phyloP scores from a whole-genome alignment of 2,329 filamentous ascomycete genomes.

The Calonectria pseudoreteaudii region DNA sequence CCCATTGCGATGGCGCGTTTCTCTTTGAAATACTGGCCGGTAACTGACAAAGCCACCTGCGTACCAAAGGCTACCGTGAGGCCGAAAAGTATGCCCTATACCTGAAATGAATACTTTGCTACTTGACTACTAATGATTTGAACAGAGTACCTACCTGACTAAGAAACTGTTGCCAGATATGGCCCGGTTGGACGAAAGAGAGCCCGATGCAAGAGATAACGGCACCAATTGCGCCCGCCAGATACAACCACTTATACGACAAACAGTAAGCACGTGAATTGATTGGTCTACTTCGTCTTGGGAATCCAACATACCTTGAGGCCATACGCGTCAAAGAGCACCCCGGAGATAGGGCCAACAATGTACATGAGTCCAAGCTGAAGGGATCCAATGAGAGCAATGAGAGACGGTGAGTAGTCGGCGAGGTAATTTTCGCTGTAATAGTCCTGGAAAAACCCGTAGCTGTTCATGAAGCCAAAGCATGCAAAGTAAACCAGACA shows the following conservation, averaged over 20 bases:
- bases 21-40: constrained; percentile 10
- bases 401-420: not conserved
- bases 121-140: no score
- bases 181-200: not conserved
- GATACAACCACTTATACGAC: not conserved
- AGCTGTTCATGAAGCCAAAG: not conserved
- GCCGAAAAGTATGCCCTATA: not conserved
- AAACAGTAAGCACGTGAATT: not conserved
- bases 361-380: not conserved
- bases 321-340: not conserved
- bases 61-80: constrained; percentile 13
- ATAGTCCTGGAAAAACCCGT: not conserved
- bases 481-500: not conserved
- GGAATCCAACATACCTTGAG: not conserved
- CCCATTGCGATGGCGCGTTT: constrained; percentile 15
- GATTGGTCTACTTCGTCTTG: not conserved
- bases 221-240: not conserved
- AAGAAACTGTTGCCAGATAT: constrained; percentile 1
- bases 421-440: not conserved
- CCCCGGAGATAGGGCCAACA: not conserved
- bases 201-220: not conserved
- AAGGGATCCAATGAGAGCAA: not conserved
- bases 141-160: not conserved
- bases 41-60: not conserved
- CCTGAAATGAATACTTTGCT: not conserved